Conservation (phyloP, 345 rosid species). For the Gossypium bickii region DNA sequence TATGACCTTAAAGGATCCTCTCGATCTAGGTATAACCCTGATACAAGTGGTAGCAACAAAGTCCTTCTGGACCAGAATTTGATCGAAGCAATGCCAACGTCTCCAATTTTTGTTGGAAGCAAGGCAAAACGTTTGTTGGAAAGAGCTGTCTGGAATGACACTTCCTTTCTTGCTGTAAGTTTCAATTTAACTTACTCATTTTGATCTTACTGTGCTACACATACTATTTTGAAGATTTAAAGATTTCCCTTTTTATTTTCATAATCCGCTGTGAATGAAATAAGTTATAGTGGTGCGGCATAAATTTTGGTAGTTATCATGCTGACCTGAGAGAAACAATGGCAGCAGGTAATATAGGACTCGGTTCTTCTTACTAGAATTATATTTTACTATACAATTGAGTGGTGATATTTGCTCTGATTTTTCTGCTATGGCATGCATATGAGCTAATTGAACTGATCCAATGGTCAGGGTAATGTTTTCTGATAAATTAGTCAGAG, state of each 20-base stretch:
- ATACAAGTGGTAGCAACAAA: slow-evolving; percentile 79
- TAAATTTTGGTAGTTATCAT: not conserved
- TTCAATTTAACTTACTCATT: not conserved
- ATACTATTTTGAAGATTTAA: not conserved
- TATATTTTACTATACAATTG: not conserved
- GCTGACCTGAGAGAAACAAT: not conserved
- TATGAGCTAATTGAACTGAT: not conserved
- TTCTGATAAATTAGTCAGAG: not conserved
- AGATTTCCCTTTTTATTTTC: not conserved
- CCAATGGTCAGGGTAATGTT: not conserved
- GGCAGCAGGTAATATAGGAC: not conserved
- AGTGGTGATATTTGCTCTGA: not conserved
- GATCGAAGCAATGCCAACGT: slow-evolving; percentile 94
- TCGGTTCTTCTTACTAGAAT: not conserved
- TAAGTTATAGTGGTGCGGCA: not conserved
- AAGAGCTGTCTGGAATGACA: slow-evolving; percentile 98
- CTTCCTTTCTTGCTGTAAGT: slow-evolving; percentile 93
- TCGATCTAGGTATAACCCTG: slow-evolving; percentile 87
- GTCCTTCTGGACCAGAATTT: slow-evolving; percentile 93
- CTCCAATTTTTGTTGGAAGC: slow-evolving; percentile 93
- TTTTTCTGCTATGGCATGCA: not conserved
- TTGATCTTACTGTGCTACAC: not conserved
- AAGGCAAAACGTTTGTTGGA: slow-evolving; percentile 84
- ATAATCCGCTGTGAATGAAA: not conserved
- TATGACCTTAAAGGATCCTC: slow-evolving; percentile 96